Base-by-base conservation (phyloP, 768 basidiomycete genomes). In the Tubosaeta brunneosetosa region DNA sequence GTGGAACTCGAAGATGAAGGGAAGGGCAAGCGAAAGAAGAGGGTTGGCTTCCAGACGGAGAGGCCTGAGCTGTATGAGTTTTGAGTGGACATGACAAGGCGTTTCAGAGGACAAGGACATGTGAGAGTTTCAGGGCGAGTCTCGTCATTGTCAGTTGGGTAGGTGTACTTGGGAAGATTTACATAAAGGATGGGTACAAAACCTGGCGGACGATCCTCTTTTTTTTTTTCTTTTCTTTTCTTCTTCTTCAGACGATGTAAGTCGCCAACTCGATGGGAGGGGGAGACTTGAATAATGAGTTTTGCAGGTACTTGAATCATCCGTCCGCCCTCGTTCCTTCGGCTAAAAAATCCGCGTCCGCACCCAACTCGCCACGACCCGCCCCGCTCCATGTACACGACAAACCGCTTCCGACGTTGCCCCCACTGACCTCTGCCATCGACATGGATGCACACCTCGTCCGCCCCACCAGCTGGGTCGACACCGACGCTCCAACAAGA, bases 11-110 rank as follows among this genome's bases (percentile, higher is more conserved):
- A 83, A 57, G 62, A 71, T 29, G 29, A 29, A 1, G 29, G 29
- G 29, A 9, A 6, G 29, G 6, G 29, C 29, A 81, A 78, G 68
- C 59, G 66, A 3, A 80, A 78, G 71, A 89, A 89, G 73, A 79
- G 74, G 51, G 88, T 90, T 1, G 83, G 77, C 2, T 90, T 91
- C 66, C 76, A 73, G 48, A 79, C 81, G 51, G 85, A 86, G 60
- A 72, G 74, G 53, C 83, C 81, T 29, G 88, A 88, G 56, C 57
- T 89, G 68, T 89, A 88, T 64, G 88, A 86, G 61, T 88, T 88
- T 66, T 88, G 70, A 49, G 40, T 40, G 11, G 12, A 10, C 7
- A n/a, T 36, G 34, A 36, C 40, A n/a, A 8, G 31, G 36, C 16
- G 62, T 62, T 62, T 62, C 61, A 64, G 53, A 41, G 40, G 40